A percentile compares a stretch with the other conserved stretches of the same genome.
Evolutionary conservation across 345 rosid species (phyloP).

Genomic region (Acer yangbiense): DNA sequence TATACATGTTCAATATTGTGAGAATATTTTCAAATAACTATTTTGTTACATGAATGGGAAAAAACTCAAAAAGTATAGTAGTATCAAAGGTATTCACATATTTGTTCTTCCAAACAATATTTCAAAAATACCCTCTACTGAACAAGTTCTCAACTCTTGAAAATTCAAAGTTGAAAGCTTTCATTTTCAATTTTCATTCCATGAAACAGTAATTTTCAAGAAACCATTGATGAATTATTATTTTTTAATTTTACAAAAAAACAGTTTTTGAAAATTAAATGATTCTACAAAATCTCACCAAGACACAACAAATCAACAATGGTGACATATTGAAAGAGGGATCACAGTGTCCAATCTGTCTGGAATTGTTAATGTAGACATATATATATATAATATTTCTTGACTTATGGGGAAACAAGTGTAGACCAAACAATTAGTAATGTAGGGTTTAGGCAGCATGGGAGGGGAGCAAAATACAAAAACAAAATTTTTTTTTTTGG

Average conservation of each 20-base stretch:
- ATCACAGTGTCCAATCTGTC: constrained; percentile 17
- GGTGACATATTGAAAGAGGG: constrained; percentile 2
- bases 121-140: not conserved
- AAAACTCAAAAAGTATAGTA: no score
- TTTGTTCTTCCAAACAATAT: not conserved
- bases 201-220: no score
- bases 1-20: no score
- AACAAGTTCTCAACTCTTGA: not conserved
- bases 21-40: no score
- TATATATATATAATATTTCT: not conserved
- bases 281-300: not conserved
- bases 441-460: constrained; percentile 10
- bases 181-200: not conserved
- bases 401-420: constrained; percentile 5
- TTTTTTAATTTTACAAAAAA: no score
- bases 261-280: not conserved
- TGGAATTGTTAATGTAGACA: not conserved
- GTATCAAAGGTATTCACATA: not conserved
- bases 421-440: not conserved
- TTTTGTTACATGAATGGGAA: no score
- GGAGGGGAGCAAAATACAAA: constrained; percentile 15
- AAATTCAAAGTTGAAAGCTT: not conserved
- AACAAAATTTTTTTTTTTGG: not conserved
- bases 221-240: no score
- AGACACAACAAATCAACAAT: not conserved